Evolutionary conservation across 2,329 filamentous ascomycete genomes (phyloP).

Genomic region (Fusarium avenaceum): DNA sequence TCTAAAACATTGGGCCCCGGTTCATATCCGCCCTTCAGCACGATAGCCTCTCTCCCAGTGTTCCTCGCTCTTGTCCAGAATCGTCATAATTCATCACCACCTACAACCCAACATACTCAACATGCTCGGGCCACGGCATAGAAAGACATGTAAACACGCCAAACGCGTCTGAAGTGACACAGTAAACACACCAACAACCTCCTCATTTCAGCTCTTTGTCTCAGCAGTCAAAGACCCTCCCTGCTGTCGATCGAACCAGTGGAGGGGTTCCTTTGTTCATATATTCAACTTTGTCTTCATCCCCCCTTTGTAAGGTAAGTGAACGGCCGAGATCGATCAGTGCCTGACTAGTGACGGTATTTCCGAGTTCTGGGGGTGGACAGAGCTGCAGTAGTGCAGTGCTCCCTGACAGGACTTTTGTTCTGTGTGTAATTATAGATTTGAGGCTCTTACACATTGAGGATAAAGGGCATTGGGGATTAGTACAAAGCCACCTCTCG

Average conservation of each 20-base stretch:
- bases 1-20: background rate
- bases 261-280: background rate
- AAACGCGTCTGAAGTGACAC: constrained; percentile 9
- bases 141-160: constrained; percentile 32
- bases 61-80: constrained; percentile 12
- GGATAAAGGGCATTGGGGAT: no score
- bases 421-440: background rate
- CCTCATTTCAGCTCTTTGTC: constrained; percentile 34
- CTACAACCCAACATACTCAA: background rate
- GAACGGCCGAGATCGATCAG: constrained; percentile 9
- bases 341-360: constrained; percentile 12
- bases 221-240: constrained; percentile 20
- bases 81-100: constrained; percentile 1
- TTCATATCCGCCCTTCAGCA: constrained; percentile 14
- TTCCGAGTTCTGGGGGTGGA: constrained; percentile 15
- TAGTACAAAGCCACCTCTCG: background rate
- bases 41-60: background rate
- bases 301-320: background rate
- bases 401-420: constrained; percentile 1
- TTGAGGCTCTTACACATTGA: background rate
- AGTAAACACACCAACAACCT: constrained; percentile 11
- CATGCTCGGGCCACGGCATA: background rate
- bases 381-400: background rate
- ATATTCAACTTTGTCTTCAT: background rate
- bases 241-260: constrained; percentile 24